Evolutionary conservation across 1,284 basidiomycete species (phyloP).

Genomic region (Apiotrichum akiyoshidainum): DNA sequence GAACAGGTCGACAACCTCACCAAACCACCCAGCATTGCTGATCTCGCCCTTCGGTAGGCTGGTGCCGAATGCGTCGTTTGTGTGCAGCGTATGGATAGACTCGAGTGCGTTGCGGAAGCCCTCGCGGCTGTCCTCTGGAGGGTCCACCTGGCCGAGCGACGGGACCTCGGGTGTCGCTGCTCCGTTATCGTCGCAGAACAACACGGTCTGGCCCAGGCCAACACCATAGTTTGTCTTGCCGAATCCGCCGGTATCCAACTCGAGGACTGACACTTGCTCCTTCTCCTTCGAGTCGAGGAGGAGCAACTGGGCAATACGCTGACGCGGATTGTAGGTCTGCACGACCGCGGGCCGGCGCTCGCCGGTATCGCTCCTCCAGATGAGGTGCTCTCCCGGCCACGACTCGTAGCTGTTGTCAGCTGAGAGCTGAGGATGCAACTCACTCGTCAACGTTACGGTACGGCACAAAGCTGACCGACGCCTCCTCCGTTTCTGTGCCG

Average conservation of each 20-base stretch:
- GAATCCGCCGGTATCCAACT: conserved; percentile 66
- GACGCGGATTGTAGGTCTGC: conserved; percentile 67
- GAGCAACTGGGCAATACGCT: conserved; percentile 62
- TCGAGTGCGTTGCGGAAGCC: conserved; percentile 26
- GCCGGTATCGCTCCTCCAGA: conserved; percentile 75
- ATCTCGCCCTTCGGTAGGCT: conserved; percentile 25
- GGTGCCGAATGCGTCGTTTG: conserved; percentile 12
- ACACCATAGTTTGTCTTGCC: conserved; percentile 65
- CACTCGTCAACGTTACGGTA: conserved; percentile 59
- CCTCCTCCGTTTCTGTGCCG: conserved; percentile 61
- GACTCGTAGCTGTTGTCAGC: conserved; percentile 30
- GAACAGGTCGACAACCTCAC: conserved; percentile 49
- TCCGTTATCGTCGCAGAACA: conserved; percentile 55
- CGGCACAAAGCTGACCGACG: conserved; percentile 68
- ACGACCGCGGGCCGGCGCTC: conserved; percentile 66
- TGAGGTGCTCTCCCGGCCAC: conserved; percentile 82
- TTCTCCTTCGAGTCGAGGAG: conserved; percentile 41
- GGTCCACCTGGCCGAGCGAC: conserved; percentile 34
- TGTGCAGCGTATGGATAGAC: conserved; percentile 11
- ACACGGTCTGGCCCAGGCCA: conserved; percentile 75
- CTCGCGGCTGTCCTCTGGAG: conserved; percentile 24
- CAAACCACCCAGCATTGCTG: conserved; percentile 51
- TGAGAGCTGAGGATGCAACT: too few relatives aligned
- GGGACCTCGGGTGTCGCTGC: conserved; percentile 37
- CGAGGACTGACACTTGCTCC: conserved; percentile 75